Evolutionary conservation across 768 basidiomycete species (phyloP).

Genomic region (Coprinopsis sp.): DNA sequence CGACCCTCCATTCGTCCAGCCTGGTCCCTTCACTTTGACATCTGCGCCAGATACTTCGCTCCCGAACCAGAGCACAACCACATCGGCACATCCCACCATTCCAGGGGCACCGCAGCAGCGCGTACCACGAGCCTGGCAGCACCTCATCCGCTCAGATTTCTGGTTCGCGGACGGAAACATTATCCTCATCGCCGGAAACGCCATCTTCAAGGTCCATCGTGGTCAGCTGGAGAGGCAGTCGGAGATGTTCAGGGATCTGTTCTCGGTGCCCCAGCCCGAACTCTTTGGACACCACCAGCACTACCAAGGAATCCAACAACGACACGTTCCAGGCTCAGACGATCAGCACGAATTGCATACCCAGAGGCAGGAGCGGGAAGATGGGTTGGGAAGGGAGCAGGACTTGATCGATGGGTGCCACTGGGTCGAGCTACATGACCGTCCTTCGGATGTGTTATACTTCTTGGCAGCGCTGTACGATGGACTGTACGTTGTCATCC

Average conservation of each 20-base stretch:
- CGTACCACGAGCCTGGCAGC: constrained; percentile 1
- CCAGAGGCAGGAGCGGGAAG: not conserved
- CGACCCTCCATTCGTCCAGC: too few species aligned
- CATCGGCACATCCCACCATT: not conserved
- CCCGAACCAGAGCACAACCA: too few species aligned
- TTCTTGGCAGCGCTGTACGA: constrained; percentile 71
- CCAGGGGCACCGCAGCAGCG: not conserved
- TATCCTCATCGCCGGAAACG: constrained; percentile 50
- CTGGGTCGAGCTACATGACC: constrained; percentile 59
- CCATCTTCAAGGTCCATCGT: constrained; percentile 69
- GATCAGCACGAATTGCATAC: too few species aligned
- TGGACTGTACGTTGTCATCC: constrained; percentile 54
- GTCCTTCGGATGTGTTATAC: constrained; percentile 61
- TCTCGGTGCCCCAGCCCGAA: constrained; percentile 57
- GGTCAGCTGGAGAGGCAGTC: constrained; percentile 74
- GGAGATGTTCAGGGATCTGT: constrained; percentile 67
- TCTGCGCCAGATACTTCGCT: too few species aligned
- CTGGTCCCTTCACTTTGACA: too few species aligned
- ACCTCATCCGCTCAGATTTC: constrained; percentile 50
- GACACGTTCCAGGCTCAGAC: too few species aligned
- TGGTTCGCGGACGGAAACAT: constrained; percentile 76
- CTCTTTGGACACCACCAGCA: too few species aligned
- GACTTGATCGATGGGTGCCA: constrained; percentile 54
- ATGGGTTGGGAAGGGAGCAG: not conserved
- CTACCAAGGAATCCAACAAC: too few species aligned